Conservation (phyloP, 768 basidiomycete genomes). For the Agaricus sinodeliciosus region DNA sequence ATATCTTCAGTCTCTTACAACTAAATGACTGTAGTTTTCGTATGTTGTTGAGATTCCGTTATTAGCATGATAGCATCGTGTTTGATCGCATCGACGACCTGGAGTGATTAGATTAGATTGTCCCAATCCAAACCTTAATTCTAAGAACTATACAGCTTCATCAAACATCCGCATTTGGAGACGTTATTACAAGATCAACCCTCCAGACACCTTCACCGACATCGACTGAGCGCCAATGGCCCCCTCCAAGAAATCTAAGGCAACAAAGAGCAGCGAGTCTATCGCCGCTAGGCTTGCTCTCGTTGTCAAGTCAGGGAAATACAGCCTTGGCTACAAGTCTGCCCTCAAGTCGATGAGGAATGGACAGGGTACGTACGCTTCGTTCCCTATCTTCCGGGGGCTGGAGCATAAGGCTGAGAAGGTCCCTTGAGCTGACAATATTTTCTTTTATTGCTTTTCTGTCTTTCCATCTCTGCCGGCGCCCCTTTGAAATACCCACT, state of each 20-base stretch:
- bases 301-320: slow-evolving; percentile 99
- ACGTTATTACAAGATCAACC: neutral
- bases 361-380: slow-evolving; percentile 79
- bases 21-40: too few species aligned
- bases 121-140: slow-evolving; percentile 15
- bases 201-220: slow-evolving; percentile 18
- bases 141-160: slow-evolving; percentile 26
- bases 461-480: neutral
- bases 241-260: slow-evolving; percentile 92
- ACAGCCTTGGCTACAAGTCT: slow-evolving; percentile 95
- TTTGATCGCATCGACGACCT: neutral
- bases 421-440: slow-evolving; percentile 80
- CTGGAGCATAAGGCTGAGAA: slow-evolving; percentile 99
- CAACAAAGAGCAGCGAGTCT: slow-evolving; percentile 88
- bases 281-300: slow-evolving; percentile 89
- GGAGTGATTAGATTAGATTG: neutral
- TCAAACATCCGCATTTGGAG: slow-evolving; percentile 1
- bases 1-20: too few species aligned
- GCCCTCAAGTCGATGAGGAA: slow-evolving; percentile 97
- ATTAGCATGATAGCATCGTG: neutral
- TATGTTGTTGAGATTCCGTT: too few species aligned
- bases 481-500: neutral
- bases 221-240: slow-evolving; percentile 56
- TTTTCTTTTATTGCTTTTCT: slow-evolving; percentile 16
- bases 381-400: slow-evolving; percentile 59